Evolutionary conservation across 73 alveolate genomes (phyloP), one percentile per base, ranked within the genome.

Genomic region (Tetrahymena malaccensis): DNA sequence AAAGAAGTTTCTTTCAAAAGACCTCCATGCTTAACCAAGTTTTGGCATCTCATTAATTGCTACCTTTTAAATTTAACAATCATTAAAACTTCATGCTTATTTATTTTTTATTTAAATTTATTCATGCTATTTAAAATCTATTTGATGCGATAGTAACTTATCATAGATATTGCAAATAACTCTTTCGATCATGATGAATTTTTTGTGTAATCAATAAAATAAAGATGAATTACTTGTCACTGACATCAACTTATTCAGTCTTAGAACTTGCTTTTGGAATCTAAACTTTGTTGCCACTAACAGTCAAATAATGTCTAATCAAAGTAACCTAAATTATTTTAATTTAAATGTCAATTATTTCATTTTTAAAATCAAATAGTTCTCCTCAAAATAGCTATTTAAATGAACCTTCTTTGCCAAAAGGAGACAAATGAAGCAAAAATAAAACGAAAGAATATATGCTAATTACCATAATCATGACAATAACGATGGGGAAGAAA

Each of bases 401-500:
- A 84, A 10, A 19, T 94, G 33, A 35, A 34, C 84, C 38, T 56
- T 58, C 19, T 58, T 25, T 58, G 94, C 34, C 55, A 50, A 44
- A 57, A 34, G 85, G 94, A 84, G 34, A n/a, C 89, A 22, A 34
- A 33, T 38, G 34, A 55, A 25, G 43, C 25, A 50, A 84, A 83
- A 85, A 38, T 34, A 94, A 55, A 84, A 83, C 40, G 9, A 40
- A 40, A 40, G 3, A 56, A 56, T 4, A 35, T 10, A 70, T 70
- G 55, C 44, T 84, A n/a, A 43, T 33, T 55, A 94, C 93, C 95
- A 94, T 83, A 94, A 94, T 85, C 96, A 94, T 94, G 70, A 94
- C 96, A 43, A 94, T 43, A 85, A 94, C 57, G 31, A 94, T 94
- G 15, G 96, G 96, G 37, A 94, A 85, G 94, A 94, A 94, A 17